phyloP scores from a whole-genome alignment of 2,329 filamentous ascomycete genomes.

The Davidsoniella neocaledoniae region DNA sequence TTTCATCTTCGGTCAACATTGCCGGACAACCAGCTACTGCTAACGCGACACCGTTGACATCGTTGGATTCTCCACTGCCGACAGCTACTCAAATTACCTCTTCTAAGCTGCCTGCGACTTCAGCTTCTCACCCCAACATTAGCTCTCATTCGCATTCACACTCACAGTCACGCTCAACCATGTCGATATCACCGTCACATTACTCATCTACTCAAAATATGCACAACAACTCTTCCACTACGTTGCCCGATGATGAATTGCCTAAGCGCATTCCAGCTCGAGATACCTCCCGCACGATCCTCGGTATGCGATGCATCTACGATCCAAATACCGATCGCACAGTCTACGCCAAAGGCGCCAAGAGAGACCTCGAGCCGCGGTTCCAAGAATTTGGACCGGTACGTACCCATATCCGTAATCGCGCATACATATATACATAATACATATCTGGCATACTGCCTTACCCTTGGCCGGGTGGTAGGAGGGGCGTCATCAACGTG shows the following conservation, averaged over 20 bases:
- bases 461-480: conserved; percentile 1
- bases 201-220: conserved; percentile 15
- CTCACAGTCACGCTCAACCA: conserved; percentile 15
- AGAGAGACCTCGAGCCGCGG: conserved; percentile 40
- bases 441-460: conserved; percentile 10
- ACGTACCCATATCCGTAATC: conserved; percentile 35
- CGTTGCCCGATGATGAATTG: conserved; percentile 10
- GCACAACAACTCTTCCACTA: conserved; percentile 13
- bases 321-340: conserved; percentile 40
- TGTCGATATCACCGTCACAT: conserved; percentile 4
- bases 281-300: conserved; percentile 35
- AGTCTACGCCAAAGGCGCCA: conserved; percentile 29
- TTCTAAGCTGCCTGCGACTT: background rate
- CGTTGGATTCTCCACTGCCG: conserved; percentile 31
- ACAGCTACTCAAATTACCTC: background rate
- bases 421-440: conserved; percentile 10
- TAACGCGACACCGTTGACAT: conserved; percentile 34
- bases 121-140: background rate
- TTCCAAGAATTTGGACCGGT: conserved; percentile 50
- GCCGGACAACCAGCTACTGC: conserved; percentile 18
- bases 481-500: conserved; percentile 43
- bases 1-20: background rate
- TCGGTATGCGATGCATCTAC: conserved; percentile 43
- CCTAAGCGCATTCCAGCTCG: conserved; percentile 35
- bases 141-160: conserved; percentile 19